A percentile compares a stretch with the other conserved stretches of the same genome.
Evolutionary conservation across 2,329 filamentous ascomycete species (phyloP).

Genomic region (Aspergillus aculeatus): DNA sequence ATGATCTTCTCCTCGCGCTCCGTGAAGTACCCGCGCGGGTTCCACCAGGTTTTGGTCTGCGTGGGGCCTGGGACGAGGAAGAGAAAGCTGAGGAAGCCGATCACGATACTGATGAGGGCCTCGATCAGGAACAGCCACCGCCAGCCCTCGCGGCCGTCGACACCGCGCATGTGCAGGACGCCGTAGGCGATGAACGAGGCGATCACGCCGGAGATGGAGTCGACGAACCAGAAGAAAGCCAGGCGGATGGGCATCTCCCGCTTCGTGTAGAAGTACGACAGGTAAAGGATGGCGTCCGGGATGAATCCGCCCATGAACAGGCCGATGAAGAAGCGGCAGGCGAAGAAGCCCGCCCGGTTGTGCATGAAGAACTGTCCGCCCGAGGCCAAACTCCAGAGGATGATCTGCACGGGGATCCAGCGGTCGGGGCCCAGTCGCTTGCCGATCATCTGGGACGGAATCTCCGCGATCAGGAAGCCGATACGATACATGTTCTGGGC

Average conservation of each 20-base stretch:
- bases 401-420: conserved; percentile 33
- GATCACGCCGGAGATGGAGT: conserved; percentile 33
- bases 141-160: conserved; percentile 45
- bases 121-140: conserved; percentile 47
- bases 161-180: conserved; percentile 41
- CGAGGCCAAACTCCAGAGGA: conserved; percentile 27
- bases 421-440: conserved; percentile 29
- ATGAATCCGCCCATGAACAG: conserved; percentile 54
- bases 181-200: conserved; percentile 37
- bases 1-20: conserved; percentile 58
- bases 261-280: conserved; percentile 43
- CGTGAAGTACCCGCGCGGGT: conserved; percentile 62
- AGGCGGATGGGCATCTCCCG: conserved; percentile 36
- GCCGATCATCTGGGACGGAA: conserved; percentile 33
- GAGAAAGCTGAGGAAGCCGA: conserved; percentile 45
- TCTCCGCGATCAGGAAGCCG: conserved; percentile 31
- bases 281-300: conserved; percentile 40
- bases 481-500: conserved; percentile 31
- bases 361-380: conserved; percentile 29
- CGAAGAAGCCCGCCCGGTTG: conserved; percentile 40
- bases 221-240: conserved; percentile 39
- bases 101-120: conserved; percentile 43
- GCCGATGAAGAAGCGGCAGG: conserved; percentile 46
- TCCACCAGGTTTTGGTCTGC: conserved; percentile 55
- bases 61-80: conserved; percentile 40